Evolutionary conservation across 495 filamentous ascomycete genomes (phyloP).

Genomic region (Neurospora sp.): DNA sequence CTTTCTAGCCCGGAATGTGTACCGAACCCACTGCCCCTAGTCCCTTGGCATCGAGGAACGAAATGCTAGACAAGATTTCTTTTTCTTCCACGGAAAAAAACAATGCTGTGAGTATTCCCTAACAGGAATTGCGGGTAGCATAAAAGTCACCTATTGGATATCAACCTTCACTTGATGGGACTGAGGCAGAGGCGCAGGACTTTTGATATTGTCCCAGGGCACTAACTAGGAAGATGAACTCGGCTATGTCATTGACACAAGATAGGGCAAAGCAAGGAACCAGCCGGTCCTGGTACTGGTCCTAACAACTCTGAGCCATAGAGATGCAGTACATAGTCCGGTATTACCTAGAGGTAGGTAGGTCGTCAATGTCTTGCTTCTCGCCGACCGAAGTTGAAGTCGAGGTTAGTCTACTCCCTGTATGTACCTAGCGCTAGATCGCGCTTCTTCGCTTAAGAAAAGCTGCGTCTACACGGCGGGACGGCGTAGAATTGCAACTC

Average conservation of each 20-base stretch:
- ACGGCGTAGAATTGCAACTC: neutral
- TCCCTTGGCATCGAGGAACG: neutral
- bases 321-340: neutral
- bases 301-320: neutral
- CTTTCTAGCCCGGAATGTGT: neutral
- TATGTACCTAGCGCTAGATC: neutral
- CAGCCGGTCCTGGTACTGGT: neutral
- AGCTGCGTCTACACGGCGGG: neutral
- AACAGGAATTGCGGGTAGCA: neutral
- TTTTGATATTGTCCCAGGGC: neutral
- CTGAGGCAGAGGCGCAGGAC: neutral
- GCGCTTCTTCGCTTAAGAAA: neutral
- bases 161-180: neutral
- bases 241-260: neutral
- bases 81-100: neutral
- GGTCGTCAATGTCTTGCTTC: neutral
- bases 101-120: neutral
- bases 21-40: neutral
- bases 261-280: neutral
- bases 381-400: neutral
- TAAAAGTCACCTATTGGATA: neutral
- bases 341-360: neutral
- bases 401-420: neutral
- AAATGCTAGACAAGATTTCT: neutral
- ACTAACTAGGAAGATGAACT: neutral